phyloP scores from a whole-genome alignment of 129 eudicot species.

The Rutidosis leptorrhynchoides region DNA sequence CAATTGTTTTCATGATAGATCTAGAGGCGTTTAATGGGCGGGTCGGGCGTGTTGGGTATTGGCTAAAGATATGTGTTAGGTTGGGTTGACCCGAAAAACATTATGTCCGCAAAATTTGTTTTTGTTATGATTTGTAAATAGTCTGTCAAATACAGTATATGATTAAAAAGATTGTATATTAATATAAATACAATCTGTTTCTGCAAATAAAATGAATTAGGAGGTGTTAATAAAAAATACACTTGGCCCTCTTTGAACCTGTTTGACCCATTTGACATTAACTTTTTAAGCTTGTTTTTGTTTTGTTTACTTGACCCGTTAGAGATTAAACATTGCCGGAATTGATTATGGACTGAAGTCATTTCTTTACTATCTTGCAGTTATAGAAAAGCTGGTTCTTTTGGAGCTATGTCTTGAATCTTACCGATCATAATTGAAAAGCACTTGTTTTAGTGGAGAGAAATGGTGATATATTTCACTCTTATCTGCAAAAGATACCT shows the following conservation, averaged over 20 bases:
- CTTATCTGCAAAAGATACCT: not conserved
- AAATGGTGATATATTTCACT: not conserved
- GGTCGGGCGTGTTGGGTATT: not conserved
- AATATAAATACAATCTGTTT: not conserved
- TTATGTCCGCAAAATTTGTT: not conserved
- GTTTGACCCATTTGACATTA: not conserved
- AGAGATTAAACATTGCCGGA: not conserved
- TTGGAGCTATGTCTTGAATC: not conserved
- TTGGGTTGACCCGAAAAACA: not conserved
- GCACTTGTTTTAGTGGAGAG: no score
- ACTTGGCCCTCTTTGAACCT: not conserved
- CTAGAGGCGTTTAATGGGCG: not conserved
- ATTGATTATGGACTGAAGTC: conserved; percentile 3
- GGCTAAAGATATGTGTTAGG: not conserved
- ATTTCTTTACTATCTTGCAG: conserved; percentile 13
- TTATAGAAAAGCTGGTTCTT: not conserved
- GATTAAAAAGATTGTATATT: not conserved
- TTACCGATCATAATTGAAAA: not conserved
- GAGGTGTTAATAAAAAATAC: not conserved
- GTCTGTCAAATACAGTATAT: not conserved
- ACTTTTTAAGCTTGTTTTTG: not conserved
- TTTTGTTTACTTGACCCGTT: not conserved
- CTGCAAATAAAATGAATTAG: not conserved
- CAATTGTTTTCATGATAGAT: not conserved
- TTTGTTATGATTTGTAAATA: not conserved